Base-by-base conservation (phyloP, 495 filamentous ascomycete species). In the Staphylotrichum tortipilum region DNA sequence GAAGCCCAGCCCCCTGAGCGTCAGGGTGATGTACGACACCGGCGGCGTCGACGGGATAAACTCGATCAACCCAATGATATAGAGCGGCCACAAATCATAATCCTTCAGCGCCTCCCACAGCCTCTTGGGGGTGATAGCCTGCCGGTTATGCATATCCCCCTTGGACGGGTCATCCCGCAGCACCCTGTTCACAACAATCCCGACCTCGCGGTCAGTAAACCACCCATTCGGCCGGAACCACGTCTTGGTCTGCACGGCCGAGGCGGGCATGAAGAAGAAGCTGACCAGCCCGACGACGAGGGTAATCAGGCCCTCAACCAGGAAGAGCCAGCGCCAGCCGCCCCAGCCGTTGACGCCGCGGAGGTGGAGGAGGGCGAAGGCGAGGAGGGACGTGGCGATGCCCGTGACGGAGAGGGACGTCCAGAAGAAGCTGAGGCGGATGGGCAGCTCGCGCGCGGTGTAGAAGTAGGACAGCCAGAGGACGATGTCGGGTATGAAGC, bases 81-180 rank as follows among this genome's bases (percentile, higher is more conserved):
- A 82, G 1, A 83, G 56, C 7, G 74, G 75, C 80, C 79, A 81
- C 44, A 81, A 57, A 29, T 81, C 73, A 50, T 65, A 77, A 53
- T 83, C 78, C 15, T 57, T 66, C 10, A 78, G 52, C 0, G 68
- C 66, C 17, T 71, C 65, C 58, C 72, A 76, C 29, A 83, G 60
- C 14, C 68, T 50, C 14, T 53, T 53, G 2, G 64, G 64, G 0
- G 66, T 71, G 10, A 83, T 64, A 2, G 72, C 64, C 56, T 81
- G 66, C 2, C 65, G 58, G 52, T 81, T 83, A 61, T 82, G 72
- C 79, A 82, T 82, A 43, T 75, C 70, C 15, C 75, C 77, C 58
- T 84, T 85, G 39, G 71, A 72, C 5, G 80, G 80, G 55, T 83
- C 81, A 47, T 84, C 81, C 17, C 81, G 74, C 4, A 83, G 63